These are phyloP conservation scores for Actinomortierella ambigua DNA, from an alignment of 371 early-diverging fungal species.

Conservation along the genomic window DNA sequence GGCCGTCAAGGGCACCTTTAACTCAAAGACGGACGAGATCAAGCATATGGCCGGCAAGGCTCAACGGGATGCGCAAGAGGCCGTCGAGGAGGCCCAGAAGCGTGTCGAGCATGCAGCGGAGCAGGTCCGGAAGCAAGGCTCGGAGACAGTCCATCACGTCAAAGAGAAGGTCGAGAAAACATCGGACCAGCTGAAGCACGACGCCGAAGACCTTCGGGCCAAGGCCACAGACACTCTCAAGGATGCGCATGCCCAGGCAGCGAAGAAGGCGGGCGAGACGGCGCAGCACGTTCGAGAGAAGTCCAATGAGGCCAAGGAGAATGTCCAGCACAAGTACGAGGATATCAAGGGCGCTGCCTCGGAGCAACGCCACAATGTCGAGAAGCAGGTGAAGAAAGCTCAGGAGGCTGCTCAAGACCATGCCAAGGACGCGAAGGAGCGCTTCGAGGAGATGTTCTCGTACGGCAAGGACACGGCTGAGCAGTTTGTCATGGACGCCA, in stretches of 20 bases:
- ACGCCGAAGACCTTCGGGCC: no score
- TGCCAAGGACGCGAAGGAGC: slow-evolving; percentile 7
- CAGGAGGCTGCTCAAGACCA: background rate
- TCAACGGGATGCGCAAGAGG: no score
- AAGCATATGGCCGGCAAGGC: no score
- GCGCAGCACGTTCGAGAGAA: background rate
- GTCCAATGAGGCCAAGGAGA: background rate
- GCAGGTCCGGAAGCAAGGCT: no score
- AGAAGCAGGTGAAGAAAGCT: slow-evolving; percentile 1
- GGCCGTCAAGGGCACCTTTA: background rate
- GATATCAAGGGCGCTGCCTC: slow-evolving; percentile 6
- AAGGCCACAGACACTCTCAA: slow-evolving; percentile 13
- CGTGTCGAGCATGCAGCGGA: no score
- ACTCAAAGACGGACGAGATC: no score
- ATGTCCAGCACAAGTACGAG: slow-evolving; percentile 2
- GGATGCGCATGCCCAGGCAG: slow-evolving; percentile 2
- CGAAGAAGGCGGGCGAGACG: no score
- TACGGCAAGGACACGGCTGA: slow-evolving; percentile 7
- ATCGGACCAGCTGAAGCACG: no score
- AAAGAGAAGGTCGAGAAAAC: slow-evolving; percentile 15
- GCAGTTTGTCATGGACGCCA: slow-evolving; percentile 16
- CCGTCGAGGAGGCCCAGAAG: no score
- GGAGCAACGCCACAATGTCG: background rate
- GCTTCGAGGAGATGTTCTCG: background rate
- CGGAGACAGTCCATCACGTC: slow-evolving; percentile 8